These are phyloP conservation scores for Candida adriatica DNA, from an alignment of 805 yeast genomes.

Conservation along the genomic window DNA sequence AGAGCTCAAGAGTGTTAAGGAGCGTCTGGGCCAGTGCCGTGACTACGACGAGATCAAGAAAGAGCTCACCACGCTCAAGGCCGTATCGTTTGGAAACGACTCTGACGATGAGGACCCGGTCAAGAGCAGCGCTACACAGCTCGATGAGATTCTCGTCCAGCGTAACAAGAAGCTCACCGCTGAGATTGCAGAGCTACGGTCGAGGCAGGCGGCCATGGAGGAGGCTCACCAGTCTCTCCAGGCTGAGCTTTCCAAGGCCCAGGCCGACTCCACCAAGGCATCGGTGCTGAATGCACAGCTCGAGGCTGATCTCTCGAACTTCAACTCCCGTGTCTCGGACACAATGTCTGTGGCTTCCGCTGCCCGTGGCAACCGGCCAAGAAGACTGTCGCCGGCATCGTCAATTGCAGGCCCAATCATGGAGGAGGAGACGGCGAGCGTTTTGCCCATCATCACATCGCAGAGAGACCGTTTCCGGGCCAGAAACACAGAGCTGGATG, in stretches of 20 bases:
- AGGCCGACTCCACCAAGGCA: constrained; percentile 34
- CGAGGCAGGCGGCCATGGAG: constrained; percentile 43
- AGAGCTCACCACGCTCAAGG: constrained; percentile 65
- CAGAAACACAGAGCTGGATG: constrained; percentile 79
- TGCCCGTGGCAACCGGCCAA: constrained; percentile 19
- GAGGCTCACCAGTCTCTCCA: constrained; percentile 37
- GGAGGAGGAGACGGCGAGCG: constrained; percentile 39
- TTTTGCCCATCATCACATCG: constrained; percentile 83
- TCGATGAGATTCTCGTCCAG: constrained; percentile 57
- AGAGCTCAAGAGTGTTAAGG: constrained; percentile 45
- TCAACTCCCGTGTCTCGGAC: constrained; percentile 33
- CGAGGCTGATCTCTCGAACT: constrained; percentile 62
- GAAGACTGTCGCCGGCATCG: constrained; percentile 44
- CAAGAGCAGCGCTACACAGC: constrained; percentile 15
- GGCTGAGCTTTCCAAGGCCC: constrained; percentile 26
- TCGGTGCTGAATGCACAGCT: constrained; percentile 48
- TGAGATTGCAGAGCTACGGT: constrained; percentile 61
- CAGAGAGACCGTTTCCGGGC: constrained; percentile 90
- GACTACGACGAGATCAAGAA: constrained; percentile 80
- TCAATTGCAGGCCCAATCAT: constrained; percentile 40
- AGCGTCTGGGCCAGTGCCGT: constrained; percentile 40
- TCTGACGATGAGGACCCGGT: constrained; percentile 20
- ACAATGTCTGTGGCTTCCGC: constrained; percentile 66
- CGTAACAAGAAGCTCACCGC: constrained; percentile 69
- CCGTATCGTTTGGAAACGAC: constrained; percentile 62